A percentile compares a stretch with the other conserved stretches of the same genome.
Evolutionary conservation across 495 filamentous ascomycete genomes (phyloP).

Genomic region (Clavariopsis aquatica): DNA sequence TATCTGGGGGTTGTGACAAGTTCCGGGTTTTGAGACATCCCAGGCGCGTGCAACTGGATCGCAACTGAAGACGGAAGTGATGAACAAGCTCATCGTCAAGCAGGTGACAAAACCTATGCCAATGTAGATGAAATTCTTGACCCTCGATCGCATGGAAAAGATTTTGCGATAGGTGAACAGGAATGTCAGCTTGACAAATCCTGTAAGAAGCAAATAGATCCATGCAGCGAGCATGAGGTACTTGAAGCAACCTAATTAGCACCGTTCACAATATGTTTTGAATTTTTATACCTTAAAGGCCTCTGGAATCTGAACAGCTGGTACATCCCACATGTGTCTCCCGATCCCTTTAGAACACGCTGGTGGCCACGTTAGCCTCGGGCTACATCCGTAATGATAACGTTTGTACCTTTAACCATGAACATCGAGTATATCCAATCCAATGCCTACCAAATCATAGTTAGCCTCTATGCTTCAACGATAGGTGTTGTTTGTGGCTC

Average conservation of each 20-base stretch:
- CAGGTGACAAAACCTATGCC: conserved; percentile 3
- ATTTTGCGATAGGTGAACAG: conserved; percentile 12
- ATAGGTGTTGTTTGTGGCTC: no score
- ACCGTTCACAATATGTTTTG: background rate
- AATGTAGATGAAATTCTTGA: background rate
- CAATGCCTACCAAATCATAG: background rate
- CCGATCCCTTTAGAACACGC: background rate
- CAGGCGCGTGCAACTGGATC: background rate
- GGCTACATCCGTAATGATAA: background rate
- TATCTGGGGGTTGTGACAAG: background rate
- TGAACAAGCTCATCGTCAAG: background rate
- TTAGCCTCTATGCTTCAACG: no score
- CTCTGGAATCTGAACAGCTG: background rate
- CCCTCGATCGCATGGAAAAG: background rate
- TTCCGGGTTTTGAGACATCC: background rate
- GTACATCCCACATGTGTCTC: conserved; percentile 20
- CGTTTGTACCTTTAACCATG: background rate
- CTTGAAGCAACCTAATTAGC: background rate
- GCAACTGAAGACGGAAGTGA: conserved; percentile 1
- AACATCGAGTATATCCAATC: background rate
- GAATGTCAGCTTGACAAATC: conserved; percentile 5
- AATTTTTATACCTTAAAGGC: conserved; percentile 9
- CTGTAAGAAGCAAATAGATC: background rate
- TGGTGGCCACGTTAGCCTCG: background rate
- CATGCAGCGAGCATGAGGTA: conserved; percentile 1